These are phyloP conservation scores for Ascochyta lentis DNA, from an alignment of 2,329 filamentous ascomycete species.

Conservation along the genomic window DNA sequence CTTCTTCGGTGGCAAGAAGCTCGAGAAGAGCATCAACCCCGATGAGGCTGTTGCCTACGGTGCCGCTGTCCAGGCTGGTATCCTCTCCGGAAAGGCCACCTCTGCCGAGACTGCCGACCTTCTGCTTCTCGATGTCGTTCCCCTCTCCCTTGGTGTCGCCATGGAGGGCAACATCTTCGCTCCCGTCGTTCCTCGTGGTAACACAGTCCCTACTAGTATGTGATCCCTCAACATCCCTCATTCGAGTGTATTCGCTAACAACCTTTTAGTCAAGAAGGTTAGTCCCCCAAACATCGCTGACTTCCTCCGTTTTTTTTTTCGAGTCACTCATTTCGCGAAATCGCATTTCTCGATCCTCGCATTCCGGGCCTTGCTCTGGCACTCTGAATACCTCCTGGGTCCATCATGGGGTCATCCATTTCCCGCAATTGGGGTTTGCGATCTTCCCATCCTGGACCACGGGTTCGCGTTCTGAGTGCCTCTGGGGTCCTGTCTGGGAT, in stretches of 20 bases:
- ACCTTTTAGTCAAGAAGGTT: neutral
- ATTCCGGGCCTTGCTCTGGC: neutral
- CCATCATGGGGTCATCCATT: neutral
- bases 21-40: conserved; percentile 99
- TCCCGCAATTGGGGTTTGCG: neutral
- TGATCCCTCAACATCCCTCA: too few relatives aligned
- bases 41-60: conserved; percentile 99
- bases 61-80: conserved; percentile 98
- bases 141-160: conserved; percentile 95
- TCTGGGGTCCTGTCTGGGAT: neutral
- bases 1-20: conserved; percentile 99
- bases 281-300: neutral
- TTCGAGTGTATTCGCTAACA: neutral
- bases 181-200: conserved; percentile 75
- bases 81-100: conserved; percentile 96
- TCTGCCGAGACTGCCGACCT: conserved; percentile 94
- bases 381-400: neutral
- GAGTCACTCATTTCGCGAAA: neutral
- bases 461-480: neutral
- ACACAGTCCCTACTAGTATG: conserved; percentile 65
- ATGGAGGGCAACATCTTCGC: conserved; percentile 99
- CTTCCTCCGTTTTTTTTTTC: neutral
- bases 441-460: neutral
- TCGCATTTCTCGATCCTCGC: neutral
- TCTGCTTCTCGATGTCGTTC: conserved; percentile 93